Evolutionary conservation across 345 rosid genomes (phyloP), one percentile per base, ranked within the genome.

Genomic region (Adansonia digitata): DNA sequence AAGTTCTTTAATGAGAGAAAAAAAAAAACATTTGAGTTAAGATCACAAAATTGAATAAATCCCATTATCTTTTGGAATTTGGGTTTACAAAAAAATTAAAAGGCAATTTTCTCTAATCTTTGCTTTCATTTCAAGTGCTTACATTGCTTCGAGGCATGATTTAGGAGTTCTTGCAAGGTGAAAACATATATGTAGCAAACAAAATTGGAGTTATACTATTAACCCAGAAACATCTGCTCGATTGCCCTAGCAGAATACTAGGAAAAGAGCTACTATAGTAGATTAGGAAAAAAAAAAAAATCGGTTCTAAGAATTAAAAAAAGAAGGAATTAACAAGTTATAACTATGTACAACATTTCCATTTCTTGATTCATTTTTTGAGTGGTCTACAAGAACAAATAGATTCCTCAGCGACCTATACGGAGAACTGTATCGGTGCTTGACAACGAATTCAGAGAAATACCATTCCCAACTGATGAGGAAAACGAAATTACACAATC

Each of bases 391-490:
- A 27, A 27, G 63, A 5, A 29, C 27, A 13, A 45, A 13, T 26
- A 43, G 22, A 15, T 31, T 24, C 55, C 24, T 78, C 68, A 82
- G 7, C 80, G 78, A 61, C 85, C 76, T 3, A 26, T 17, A 40
- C 8, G 42, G 52, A 74, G 82, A 70, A 79, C 67, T 3, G 82
- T 46, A 15, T 73, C 74, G 10, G 56, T 51, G n/a, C 56, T 74
- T 18, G 82, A 73, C 42, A 46, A 79, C 5, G 82, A 73, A 63
- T 26, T 13, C 1, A 31, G 20, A 52, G 83, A 69, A 43, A 27
- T 17, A 22, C 18, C 31, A 1, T 5, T 12, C 20, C 9, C 62
- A 52, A 12, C n/a, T 1, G 78, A 45, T 18, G 56, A 15, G 14
- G 35, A 27, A 59, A 51, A 15, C 4, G 73, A 53, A 40, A 24